Evolutionary conservation across 352 stramenopile species (phyloP).

Genomic region (Globisporangium polare): DNA sequence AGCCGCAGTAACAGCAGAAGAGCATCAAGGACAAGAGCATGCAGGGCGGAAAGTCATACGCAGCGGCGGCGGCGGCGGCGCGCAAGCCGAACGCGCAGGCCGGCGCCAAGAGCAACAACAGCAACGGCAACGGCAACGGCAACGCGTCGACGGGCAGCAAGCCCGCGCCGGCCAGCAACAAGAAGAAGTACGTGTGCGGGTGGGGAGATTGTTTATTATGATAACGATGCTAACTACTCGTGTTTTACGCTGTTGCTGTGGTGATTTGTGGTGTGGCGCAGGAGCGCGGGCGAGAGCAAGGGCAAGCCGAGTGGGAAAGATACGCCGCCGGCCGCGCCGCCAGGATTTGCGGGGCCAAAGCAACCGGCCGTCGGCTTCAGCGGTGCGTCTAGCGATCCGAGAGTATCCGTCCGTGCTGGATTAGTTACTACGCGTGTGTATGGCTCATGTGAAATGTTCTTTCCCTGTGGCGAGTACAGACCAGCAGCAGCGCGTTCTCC

Average conservation of each 20-base stretch:
- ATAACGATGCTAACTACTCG: not conserved
- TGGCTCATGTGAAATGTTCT: not conserved
- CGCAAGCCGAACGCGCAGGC: conserved; percentile 10
- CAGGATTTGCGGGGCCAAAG: conserved; percentile 7
- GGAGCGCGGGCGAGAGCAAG: conserved; percentile 7
- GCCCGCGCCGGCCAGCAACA: conserved; percentile 12
- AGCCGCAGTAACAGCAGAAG: not conserved
- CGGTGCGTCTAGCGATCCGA: conserved; percentile 8
- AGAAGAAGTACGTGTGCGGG: conserved; percentile 31
- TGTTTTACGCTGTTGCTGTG: not conserved
- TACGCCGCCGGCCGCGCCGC: not conserved
- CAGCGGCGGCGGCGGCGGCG: conserved; percentile 10
- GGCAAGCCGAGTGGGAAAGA: conserved; percentile 16
- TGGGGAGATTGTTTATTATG: too few species aligned
- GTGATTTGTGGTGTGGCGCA: not conserved
- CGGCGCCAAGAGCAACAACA: conserved; percentile 17
- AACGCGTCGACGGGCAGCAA: conserved; percentile 1
- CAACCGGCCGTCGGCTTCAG: conserved; percentile 11
- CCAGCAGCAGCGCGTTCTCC: conserved; percentile 57
- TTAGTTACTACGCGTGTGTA: not conserved
- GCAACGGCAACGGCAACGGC: conserved; percentile 3
- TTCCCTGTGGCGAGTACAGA: conserved; percentile 22
- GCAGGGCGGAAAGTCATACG: conserved; percentile 16
- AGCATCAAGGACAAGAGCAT: too few species aligned
- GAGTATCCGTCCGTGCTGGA: not conserved